These are phyloP conservation scores for Micractinium conductrix DNA, from an alignment of 139 green algal species.

Conservation along the genomic window DNA sequence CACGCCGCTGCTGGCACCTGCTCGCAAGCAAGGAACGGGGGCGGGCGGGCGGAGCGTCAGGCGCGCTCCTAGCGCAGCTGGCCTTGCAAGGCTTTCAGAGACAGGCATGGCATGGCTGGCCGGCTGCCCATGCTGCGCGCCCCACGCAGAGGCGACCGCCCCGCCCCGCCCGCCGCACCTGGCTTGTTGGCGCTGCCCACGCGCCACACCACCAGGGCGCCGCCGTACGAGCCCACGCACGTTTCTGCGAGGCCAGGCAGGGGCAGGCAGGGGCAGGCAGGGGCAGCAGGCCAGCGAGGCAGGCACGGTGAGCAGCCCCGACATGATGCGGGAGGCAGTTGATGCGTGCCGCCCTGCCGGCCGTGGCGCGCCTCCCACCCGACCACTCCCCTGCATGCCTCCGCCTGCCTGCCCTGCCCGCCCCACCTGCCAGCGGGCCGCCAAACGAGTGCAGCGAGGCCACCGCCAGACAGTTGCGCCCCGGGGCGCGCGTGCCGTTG, in stretches of 20 bases:
- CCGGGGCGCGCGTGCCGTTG: not conserved
- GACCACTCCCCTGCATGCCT: not conserved
- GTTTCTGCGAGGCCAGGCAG: not conserved
- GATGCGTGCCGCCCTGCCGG: not conserved
- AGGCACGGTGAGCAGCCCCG: not conserved
- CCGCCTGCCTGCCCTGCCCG: not conserved
- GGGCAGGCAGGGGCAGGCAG: not conserved
- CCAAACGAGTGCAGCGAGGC: constrained; percentile 67
- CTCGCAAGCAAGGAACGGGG: not conserved
- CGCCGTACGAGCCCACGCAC: constrained; percentile 42
- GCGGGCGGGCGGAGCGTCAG: not conserved
- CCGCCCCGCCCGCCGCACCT: not conserved
- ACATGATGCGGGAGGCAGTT: not conserved
- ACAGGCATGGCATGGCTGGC: not conserved
- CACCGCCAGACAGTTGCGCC: constrained; percentile 44
- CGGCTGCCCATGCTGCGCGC: too few relatives aligned
- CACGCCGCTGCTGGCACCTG: constrained; percentile 4
- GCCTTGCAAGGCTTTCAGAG: not conserved
- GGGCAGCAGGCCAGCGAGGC: not conserved
- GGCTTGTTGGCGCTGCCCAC: constrained; percentile 36
- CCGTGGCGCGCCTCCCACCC: not conserved
- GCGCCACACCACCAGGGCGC: constrained; percentile 46
- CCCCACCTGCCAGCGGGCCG: constrained; percentile 42
- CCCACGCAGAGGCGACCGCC: not conserved
- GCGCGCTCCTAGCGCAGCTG: not conserved